A percentile compares a stretch with the other conserved stretches of the same genome.
Conservation (phyloP, 1,139 yeast species). For the Nakaseomyces nivariensis region DNA sequence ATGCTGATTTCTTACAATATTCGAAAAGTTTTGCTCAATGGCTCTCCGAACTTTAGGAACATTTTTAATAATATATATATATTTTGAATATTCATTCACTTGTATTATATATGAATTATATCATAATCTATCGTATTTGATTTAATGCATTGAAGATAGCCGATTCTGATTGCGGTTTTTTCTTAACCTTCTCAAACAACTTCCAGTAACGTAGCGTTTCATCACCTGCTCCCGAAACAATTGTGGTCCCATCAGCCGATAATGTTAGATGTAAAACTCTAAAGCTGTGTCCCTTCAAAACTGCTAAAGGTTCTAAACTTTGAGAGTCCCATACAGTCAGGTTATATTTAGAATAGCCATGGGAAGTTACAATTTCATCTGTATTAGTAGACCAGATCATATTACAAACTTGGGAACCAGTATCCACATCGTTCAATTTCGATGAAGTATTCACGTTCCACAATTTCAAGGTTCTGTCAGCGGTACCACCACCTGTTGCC, state of each 20-base stretch:
- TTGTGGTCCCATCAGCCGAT: slow-evolving; percentile 95
- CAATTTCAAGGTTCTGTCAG: slow-evolving; percentile 79
- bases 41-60: slow-evolving; percentile 14
- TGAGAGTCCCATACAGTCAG: slow-evolving; percentile 93
- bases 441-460: slow-evolving; percentile 87
- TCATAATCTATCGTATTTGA: slow-evolving; percentile 46
- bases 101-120: background rate
- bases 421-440: slow-evolving; percentile 67
- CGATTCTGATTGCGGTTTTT: slow-evolving; percentile 46
- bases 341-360: slow-evolving; percentile 87
- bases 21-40: slow-evolving; percentile 15
- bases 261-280: slow-evolving; percentile 81
- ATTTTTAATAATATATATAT: background rate
- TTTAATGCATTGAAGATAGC: slow-evolving; percentile 69
- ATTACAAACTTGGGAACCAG: slow-evolving; percentile 95
- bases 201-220: slow-evolving; percentile 94
- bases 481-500: slow-evolving; percentile 97
- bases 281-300: slow-evolving; percentile 88
- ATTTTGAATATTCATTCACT: background rate
- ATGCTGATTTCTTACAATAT: slow-evolving; percentile 6
- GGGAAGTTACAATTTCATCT: slow-evolving; percentile 87
- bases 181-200: slow-evolving; percentile 66
- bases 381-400: slow-evolving; percentile 88
- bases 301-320: slow-evolving; percentile 85
- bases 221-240: slow-evolving; percentile 99